A percentile compares a stretch with the other conserved stretches of the same genome.
Evolutionary conservation across 2,329 filamentous ascomycete species (phyloP).

Genomic region (Fusarium sarcochroum): DNA sequence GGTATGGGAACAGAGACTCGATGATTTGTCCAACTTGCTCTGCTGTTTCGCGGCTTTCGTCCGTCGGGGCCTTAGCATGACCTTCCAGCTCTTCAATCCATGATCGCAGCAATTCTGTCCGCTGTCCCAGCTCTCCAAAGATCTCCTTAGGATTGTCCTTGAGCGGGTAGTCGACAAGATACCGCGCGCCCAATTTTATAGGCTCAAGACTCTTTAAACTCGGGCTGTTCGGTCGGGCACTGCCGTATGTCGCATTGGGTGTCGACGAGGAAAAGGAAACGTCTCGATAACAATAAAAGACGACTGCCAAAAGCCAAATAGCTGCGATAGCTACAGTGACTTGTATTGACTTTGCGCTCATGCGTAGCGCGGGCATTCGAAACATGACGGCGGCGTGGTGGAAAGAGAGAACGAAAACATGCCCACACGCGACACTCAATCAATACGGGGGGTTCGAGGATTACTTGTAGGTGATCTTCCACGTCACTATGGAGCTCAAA

Average conservation of each 20-base stretch:
- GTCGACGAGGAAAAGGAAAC: neutral
- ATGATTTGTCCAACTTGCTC: slow-evolving; percentile 7
- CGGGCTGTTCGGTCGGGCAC: neutral
- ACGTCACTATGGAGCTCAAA: neutral
- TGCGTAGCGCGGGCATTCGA: slow-evolving; percentile 12
- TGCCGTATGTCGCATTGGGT: neutral
- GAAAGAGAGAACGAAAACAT: slow-evolving; percentile 1
- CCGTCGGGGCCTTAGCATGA: neutral
- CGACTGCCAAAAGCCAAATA: slow-evolving; percentile 29
- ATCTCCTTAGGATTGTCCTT: slow-evolving; percentile 48
- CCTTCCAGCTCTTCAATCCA: slow-evolving; percentile 39
- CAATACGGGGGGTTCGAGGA: neutral
- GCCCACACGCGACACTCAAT: neutral
- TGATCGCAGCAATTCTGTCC: slow-evolving; percentile 33
- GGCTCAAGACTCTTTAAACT: slow-evolving; percentile 4
- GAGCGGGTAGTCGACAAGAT: slow-evolving; percentile 51
- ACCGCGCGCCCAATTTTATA: slow-evolving; percentile 32
- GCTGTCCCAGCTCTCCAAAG: slow-evolving; percentile 53
- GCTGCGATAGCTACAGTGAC: slow-evolving; percentile 19
- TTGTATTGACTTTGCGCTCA: slow-evolving; percentile 23
- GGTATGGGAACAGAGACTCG: slow-evolving; percentile 47
- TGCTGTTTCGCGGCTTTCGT: slow-evolving; percentile 8
- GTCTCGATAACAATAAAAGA: slow-evolving; percentile 21
- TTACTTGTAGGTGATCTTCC: neutral
- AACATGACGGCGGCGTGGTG: slow-evolving; percentile 12